Evolutionary conservation across 108 stramenopile species (phyloP).

Genomic region (Pseudonitzschia multistriata): DNA sequence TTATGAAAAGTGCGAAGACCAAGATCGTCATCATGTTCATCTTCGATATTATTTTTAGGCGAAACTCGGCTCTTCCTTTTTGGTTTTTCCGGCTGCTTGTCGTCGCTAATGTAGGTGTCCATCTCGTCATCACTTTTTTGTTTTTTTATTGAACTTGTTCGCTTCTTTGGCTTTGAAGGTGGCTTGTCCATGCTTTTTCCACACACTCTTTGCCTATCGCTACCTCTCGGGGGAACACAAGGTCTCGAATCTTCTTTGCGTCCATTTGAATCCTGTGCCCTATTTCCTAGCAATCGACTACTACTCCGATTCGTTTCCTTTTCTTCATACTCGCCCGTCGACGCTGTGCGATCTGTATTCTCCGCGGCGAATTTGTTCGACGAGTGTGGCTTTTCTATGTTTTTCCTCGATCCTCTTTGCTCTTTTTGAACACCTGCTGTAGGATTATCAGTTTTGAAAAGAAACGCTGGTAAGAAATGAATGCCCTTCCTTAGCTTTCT

Average conservation of each 20-base stretch:
- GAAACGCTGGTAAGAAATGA: not conserved
- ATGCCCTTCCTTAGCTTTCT: constrained; percentile 1
- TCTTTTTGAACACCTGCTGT: constrained; percentile 14
- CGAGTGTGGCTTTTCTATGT: constrained; percentile 1
- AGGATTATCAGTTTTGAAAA: not conserved
- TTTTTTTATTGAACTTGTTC: not conserved
- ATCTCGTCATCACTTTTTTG: not conserved
- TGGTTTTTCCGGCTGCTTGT: constrained; percentile 16
- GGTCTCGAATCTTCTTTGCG: constrained; percentile 6
- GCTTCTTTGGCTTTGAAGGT: constrained; percentile 10
- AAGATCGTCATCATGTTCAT: constrained; percentile 13
- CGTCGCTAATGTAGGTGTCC: not conserved
- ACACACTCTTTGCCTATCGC: constrained; percentile 6
- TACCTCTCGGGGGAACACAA: not conserved
- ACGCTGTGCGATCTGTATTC: not conserved
- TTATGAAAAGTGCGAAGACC: constrained; percentile 23
- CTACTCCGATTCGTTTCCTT: constrained; percentile 5
- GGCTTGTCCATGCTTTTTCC: constrained; percentile 3
- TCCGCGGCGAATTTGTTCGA: constrained; percentile 12
- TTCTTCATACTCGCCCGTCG: not conserved
- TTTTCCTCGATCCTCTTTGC: constrained; percentile 15
- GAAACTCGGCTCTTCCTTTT: constrained; percentile 11
- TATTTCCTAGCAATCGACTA: not conserved
- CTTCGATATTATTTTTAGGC: constrained; percentile 11
- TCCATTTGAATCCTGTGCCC: constrained; percentile 6